Percentiles rank a stretch among this genome's conserved stretches.
Conservation (phyloP, 2,329 filamentous ascomycete genomes). For the Neospermospora avenae region DNA sequence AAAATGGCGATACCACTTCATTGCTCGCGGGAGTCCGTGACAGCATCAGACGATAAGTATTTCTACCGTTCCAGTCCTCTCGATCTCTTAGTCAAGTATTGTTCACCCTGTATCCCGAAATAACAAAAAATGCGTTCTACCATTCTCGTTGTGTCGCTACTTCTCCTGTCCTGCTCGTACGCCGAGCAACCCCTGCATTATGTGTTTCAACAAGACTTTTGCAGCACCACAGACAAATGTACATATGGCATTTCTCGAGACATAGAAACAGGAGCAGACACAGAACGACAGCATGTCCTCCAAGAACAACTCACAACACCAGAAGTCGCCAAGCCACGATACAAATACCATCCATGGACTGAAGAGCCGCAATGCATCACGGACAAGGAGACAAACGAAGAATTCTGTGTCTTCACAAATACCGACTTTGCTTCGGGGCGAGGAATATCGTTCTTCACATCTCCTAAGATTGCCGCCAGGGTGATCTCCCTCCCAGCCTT, state of each 20-base stretch:
- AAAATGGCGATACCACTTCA: slow-evolving; percentile 1
- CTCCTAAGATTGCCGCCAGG: slow-evolving; percentile 21
- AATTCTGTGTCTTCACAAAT: slow-evolving; percentile 32
- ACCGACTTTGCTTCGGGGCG: slow-evolving; percentile 26
- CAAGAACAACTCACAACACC: not conserved
- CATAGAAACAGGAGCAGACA: not conserved
- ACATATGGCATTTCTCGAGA: not conserved
- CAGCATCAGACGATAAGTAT: slow-evolving; percentile 6
- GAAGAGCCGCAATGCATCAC: slow-evolving; percentile 22
- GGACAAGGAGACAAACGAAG: slow-evolving; percentile 17
- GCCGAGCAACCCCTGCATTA: slow-evolving; percentile 3
- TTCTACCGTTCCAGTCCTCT: not conserved
- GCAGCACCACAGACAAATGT: slow-evolving; percentile 5
- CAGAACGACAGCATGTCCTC: slow-evolving; percentile 8
- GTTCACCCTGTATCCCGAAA: not conserved
- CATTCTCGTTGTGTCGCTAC: slow-evolving; percentile 1
- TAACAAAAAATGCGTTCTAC: not conserved
- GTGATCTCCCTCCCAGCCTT: slow-evolving; percentile 26
- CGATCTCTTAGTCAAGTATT: not conserved
- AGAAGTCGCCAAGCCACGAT: not conserved
- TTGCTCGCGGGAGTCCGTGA: slow-evolving; percentile 4
- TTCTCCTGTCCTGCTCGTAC: slow-evolving; percentile 1
- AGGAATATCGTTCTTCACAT: slow-evolving; percentile 32
- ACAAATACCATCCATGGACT: slow-evolving; percentile 22
- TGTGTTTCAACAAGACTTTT: slow-evolving; percentile 6